phyloP scores from a whole-genome alignment of 177 flowering plant genomes.

The Telopea speciosissima region DNA sequence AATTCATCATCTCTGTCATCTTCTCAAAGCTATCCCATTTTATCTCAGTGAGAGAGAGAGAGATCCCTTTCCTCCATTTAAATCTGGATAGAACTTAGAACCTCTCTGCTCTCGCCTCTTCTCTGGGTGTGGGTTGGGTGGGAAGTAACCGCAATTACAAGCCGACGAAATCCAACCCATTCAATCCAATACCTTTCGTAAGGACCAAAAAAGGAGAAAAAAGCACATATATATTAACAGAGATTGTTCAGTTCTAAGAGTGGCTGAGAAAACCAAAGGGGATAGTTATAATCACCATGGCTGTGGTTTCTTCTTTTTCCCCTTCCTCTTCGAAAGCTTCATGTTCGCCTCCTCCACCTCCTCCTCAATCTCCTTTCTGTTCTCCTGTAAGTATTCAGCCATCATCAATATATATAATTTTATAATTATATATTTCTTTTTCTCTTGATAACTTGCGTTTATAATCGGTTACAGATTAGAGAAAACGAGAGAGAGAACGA shows the following conservation, averaged over 20 bases:
- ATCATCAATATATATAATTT: too few species aligned
- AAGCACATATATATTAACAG: too few species aligned
- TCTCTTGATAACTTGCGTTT: not conserved
- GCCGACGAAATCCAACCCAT: too few species aligned
- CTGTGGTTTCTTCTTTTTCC: constrained; percentile 30
- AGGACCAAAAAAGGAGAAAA: too few species aligned
- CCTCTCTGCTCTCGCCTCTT: not conserved
- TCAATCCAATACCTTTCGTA: too few species aligned
- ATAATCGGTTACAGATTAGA: constrained; percentile 27
- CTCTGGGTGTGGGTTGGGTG: too few species aligned
- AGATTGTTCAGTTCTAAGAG: not conserved
- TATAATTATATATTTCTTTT: not conserved
- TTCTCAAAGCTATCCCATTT: too few species aligned
- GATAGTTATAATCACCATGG: constrained; percentile 20
- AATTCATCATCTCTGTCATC: too few species aligned
- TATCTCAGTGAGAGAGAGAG: not conserved
- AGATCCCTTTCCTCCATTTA: not conserved
- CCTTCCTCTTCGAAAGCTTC: constrained; percentile 30
- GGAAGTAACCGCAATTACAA: too few species aligned
- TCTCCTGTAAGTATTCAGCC: constrained; percentile 45
- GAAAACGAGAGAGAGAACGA: constrained; percentile 41
- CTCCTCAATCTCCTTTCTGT: constrained; percentile 38
- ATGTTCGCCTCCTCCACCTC: constrained; percentile 23
- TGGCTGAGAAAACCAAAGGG: not conserved
- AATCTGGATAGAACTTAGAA: not conserved